These are phyloP conservation scores for Hortaea werneckii DNA, from an alignment of 2,329 filamentous ascomycete genomes.

Conservation along the genomic window DNA sequence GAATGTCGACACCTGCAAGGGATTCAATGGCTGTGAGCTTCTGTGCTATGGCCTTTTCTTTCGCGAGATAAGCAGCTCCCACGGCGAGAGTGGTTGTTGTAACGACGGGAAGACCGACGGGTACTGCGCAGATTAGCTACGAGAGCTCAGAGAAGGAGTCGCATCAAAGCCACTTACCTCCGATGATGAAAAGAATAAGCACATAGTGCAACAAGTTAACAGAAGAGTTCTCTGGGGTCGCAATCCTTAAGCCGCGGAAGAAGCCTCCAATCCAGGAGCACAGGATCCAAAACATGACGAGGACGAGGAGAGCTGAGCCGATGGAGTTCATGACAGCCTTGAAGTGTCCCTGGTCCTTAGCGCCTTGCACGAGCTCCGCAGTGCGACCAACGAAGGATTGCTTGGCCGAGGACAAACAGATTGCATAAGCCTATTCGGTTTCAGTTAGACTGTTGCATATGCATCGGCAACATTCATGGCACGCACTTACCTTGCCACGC, in stretches of 20 bases:
- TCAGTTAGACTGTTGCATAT: too few relatives aligned
- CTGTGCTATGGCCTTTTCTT: constrained; percentile 71
- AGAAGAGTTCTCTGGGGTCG: constrained; percentile 46
- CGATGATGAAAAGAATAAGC: constrained; percentile 63
- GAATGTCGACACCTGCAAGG: constrained; percentile 63
- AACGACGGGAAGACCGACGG: constrained; percentile 69
- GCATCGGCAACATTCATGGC: too few relatives aligned
- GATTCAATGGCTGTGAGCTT: constrained; percentile 73
- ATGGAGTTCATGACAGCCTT: constrained; percentile 79
- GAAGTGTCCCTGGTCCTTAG: constrained; percentile 68
- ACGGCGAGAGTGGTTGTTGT: constrained; percentile 69
- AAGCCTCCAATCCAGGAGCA: constrained; percentile 69
- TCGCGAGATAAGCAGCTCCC: constrained; percentile 65
- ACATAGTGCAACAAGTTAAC: constrained; percentile 59
- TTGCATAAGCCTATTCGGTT: constrained; percentile 46
- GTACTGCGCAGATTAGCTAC: constrained; percentile 34
- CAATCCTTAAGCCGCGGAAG: constrained; percentile 59
- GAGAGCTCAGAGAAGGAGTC: too few relatives aligned
- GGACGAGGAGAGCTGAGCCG: constrained; percentile 60
- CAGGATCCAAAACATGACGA: constrained; percentile 70
- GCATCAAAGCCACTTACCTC: constrained; percentile 31
- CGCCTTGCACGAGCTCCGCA: constrained; percentile 62
- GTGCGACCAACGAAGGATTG: constrained; percentile 70
- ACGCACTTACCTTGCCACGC: constrained; percentile 49
- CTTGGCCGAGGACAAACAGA: constrained; percentile 57